phyloP scores from a whole-genome alignment of 1,284 basidiomycete species.

The Amylostereum chailletii region DNA sequence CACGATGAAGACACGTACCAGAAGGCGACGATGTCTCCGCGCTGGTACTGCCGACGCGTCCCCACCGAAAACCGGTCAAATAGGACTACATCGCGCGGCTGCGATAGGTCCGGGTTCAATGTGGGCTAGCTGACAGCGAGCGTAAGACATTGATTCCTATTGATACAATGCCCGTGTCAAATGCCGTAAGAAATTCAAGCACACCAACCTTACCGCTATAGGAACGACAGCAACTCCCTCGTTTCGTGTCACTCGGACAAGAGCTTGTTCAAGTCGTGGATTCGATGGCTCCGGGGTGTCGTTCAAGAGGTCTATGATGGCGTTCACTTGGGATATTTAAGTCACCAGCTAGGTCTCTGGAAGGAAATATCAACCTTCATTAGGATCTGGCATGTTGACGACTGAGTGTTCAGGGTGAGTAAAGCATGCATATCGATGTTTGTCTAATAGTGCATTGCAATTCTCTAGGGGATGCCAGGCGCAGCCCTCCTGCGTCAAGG shows the following conservation, averaged over 20 bases:
- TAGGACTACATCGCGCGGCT: slow-evolving; percentile 50
- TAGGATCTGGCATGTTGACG: slow-evolving; percentile 11
- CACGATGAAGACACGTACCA: slow-evolving; percentile 26
- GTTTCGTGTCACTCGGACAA: no score
- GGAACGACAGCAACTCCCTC: no score
- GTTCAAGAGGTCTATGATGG: not conserved
- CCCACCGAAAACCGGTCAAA: slow-evolving; percentile 47
- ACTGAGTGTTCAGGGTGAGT: slow-evolving; percentile 50
- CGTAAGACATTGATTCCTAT: not conserved
- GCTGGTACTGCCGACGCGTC: slow-evolving; percentile 26
- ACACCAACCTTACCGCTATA: no score
- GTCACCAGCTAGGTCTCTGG: slow-evolving; percentile 1
- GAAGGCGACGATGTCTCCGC: slow-evolving; percentile 62
- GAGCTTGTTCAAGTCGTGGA: no score
- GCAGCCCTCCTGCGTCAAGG: slow-evolving; percentile 55
- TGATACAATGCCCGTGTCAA: no score
- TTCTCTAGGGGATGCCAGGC: slow-evolving; percentile 62
- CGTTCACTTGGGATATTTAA: not conserved
- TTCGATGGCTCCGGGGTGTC: no score
- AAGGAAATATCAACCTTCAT: not conserved
- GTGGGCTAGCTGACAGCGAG: slow-evolving; percentile 51
- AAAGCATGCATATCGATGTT: slow-evolving; percentile 62
- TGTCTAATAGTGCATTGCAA: slow-evolving; percentile 56
- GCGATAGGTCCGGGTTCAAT: slow-evolving; percentile 62
- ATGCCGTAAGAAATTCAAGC: no score